A percentile compares a stretch with the other conserved stretches of the same genome.
Conservation (phyloP, 2,329 filamentous ascomycete genomes). For the Penicillium polonicum region DNA sequence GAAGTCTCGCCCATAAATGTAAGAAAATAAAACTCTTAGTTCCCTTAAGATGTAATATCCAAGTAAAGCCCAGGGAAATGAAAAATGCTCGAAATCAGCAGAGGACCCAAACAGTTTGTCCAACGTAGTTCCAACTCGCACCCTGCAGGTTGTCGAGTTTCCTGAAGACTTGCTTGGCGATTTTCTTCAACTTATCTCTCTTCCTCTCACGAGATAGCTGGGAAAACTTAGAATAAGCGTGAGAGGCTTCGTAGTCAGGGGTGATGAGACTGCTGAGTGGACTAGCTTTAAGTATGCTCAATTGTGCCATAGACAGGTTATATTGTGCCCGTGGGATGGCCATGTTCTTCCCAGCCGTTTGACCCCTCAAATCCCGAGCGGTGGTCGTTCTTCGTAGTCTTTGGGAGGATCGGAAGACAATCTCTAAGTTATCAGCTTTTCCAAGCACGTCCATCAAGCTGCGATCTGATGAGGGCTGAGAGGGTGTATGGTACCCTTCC, state of each 20-base stretch:
- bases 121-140: not conserved
- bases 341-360: too few relatives aligned
- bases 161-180: not conserved
- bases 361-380: too few relatives aligned
- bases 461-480: too few relatives aligned
- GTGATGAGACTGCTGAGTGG: not conserved
- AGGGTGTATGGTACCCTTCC: too few relatives aligned
- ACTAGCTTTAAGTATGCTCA: too few relatives aligned
- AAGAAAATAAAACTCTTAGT: not conserved
- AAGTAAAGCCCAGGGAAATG: not conserved
- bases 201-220: not conserved
- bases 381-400: too few relatives aligned
- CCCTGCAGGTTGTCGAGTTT: not conserved
- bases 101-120: not conserved
- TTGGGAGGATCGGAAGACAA: too few relatives aligned
- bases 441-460: too few relatives aligned
- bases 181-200: not conserved
- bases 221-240: too few relatives aligned
- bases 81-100: not conserved
- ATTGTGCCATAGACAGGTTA: too few relatives aligned
- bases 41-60: not conserved
- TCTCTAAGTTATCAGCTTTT: too few relatives aligned
- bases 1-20: not conserved
- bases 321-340: too few relatives aligned
- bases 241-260: not conserved